phyloP scores from a whole-genome alignment of 164 flowering plant genomes.

The Vitis cinerea region DNA sequence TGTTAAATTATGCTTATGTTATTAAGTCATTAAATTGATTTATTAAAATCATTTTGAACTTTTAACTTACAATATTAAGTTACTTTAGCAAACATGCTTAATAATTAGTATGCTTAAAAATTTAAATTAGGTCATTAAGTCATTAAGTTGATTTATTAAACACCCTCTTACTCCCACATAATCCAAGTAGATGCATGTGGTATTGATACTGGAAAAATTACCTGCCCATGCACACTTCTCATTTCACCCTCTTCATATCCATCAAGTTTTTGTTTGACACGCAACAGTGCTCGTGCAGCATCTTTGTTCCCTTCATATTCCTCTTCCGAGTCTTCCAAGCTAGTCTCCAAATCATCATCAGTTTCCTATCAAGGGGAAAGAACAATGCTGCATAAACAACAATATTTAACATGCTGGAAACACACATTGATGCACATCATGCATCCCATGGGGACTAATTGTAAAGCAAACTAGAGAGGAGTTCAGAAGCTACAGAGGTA shows the following conservation, averaged over 20 bases:
- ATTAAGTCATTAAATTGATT: too few relatives aligned
- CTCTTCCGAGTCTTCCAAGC: constrained; percentile 67
- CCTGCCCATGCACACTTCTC: constrained; percentile 98
- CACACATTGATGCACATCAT: background rate
- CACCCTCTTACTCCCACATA: background rate
- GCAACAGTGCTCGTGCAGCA: constrained; percentile 94
- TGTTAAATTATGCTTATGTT: too few relatives aligned
- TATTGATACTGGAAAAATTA: constrained; percentile 18
- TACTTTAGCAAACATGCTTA: too few relatives aligned
- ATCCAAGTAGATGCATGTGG: background rate
- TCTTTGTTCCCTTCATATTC: constrained; percentile 93
- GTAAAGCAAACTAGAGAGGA: background rate
- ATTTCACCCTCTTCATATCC: constrained; percentile 98
- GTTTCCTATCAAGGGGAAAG: constrained; percentile 51
- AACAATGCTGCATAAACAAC: background rate
- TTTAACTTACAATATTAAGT: too few relatives aligned
- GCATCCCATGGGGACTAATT: background rate
- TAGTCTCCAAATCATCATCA: constrained; percentile 68
- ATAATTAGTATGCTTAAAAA: too few relatives aligned
- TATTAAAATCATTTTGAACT: too few relatives aligned
- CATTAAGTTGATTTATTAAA: too few relatives aligned
- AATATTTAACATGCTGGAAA: background rate
- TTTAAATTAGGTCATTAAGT: too few relatives aligned
- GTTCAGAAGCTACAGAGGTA: background rate
- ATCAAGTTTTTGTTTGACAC: constrained; percentile 94